These are phyloP conservation scores for Pseudozyma flocculosa DNA, from an alignment of 1,284 basidiomycete species.

Conservation along the genomic window DNA sequence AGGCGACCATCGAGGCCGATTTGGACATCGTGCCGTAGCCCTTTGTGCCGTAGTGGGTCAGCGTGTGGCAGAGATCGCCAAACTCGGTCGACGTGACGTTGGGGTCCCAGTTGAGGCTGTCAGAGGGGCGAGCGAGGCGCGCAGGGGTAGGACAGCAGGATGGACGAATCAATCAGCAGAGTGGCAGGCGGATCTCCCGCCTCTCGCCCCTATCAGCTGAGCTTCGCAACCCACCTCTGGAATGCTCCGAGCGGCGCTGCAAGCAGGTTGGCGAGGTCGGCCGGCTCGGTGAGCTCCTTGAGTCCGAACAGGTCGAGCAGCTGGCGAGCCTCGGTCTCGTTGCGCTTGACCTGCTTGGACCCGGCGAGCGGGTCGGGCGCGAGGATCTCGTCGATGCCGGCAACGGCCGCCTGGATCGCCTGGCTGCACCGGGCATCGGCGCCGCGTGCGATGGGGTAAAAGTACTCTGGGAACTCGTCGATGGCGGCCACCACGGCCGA, in stretches of 20 bases:
- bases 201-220: too few species aligned
- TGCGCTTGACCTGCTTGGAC: conserved; percentile 27
- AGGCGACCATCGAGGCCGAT: conserved; percentile 6
- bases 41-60: conserved; percentile 25
- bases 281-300: conserved; percentile 27
- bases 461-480: conserved; percentile 65
- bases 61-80: conserved; percentile 24
- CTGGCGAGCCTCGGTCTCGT: conserved; percentile 17
- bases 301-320: conserved; percentile 42
- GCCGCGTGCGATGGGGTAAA: conserved; percentile 77
- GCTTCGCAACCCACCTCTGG: conserved; percentile 22
- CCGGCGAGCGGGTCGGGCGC: conserved; percentile 45
- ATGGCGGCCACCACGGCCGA: conserved; percentile 55
- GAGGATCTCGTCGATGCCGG: conserved; percentile 44
- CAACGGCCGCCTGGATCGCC: conserved; percentile 66
- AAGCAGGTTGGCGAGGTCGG: conserved; percentile 47
- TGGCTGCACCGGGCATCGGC: conserved; percentile 72
- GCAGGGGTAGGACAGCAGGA: neutral
- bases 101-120: conserved; percentile 47
- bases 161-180: too few species aligned
- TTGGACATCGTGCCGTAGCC: conserved; percentile 7
- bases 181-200: too few species aligned
- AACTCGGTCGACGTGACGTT: conserved; percentile 30
- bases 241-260: conserved; percentile 45
- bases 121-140: neutral